Conservation (phyloP, 1,284 basidiomycete genomes). For the Cutaneotrichosporon cyanovorans region DNA sequence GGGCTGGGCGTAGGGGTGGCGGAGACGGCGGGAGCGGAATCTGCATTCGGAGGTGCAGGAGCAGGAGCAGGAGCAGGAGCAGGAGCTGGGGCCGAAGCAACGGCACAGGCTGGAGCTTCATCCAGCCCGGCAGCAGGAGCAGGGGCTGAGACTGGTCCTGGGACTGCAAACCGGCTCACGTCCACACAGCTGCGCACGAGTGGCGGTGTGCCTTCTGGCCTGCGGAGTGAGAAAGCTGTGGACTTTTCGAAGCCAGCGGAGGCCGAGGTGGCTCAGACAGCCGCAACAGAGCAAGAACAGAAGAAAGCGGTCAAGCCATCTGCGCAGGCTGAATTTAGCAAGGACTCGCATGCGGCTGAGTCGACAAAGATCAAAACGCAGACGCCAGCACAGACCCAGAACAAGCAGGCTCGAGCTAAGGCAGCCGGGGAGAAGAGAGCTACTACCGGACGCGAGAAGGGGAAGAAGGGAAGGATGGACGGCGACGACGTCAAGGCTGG, state of each 20-base stretch:
- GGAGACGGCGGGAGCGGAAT: too few species aligned
- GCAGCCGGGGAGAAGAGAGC: background rate
- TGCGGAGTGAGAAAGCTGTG: too few species aligned
- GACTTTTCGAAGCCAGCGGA: too few species aligned
- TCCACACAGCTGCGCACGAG: too few species aligned
- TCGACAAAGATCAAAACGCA: background rate
- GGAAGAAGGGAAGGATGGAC: conserved; percentile 2
- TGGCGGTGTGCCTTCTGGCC: too few species aligned
- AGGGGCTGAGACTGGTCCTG: background rate
- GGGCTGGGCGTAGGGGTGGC: too few species aligned
- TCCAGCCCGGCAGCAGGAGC: too few species aligned
- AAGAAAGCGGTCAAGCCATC: background rate
- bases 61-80: background rate
- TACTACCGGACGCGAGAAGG: background rate
- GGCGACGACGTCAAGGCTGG: conserved; percentile 15
- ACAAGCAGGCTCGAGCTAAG: background rate
- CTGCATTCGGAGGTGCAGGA: background rate
- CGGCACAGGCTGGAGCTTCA: too few species aligned
- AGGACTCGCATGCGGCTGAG: background rate
- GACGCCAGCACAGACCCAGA: background rate
- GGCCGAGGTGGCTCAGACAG: too few species aligned
- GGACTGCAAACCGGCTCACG: too few species aligned
- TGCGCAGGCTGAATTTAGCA: background rate
- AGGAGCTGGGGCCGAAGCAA: background rate
- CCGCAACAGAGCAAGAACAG: background rate